Conservation (phyloP, 257 asterid species). For the Solanum raphanifolium region DNA sequence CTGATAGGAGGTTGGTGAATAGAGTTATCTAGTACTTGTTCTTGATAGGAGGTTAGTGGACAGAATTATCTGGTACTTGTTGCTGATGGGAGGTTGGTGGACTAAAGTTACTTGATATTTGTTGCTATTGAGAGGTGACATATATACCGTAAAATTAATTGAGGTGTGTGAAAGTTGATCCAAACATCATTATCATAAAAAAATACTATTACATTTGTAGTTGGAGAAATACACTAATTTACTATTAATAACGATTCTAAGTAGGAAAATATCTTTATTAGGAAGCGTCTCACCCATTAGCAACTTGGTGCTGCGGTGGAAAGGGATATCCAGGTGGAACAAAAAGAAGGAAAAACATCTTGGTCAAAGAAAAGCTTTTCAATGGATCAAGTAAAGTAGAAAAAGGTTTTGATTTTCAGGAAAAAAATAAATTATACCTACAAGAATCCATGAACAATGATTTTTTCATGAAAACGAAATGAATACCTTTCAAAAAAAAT, state of each 20-base stretch:
- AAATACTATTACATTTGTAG: not conserved
- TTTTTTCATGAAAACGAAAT: not conserved
- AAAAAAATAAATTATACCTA: not conserved
- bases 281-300: not conserved
- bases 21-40: too few relatives aligned
- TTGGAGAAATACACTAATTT: not conserved
- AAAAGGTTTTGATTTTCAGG: not conserved
- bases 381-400: not conserved
- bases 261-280: too few relatives aligned
- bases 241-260: not conserved
- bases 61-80: too few relatives aligned
- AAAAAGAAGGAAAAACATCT: not conserved
- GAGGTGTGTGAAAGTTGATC: not conserved
- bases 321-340: not conserved
- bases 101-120: not conserved
- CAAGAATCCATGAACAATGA: not conserved
- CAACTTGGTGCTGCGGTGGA: not conserved
- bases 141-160: too few relatives aligned
- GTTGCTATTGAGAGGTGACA: not conserved
- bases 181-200: not conserved
- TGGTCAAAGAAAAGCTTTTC: not conserved
- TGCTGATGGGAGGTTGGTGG: too few relatives aligned
- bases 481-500: not conserved
- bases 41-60: accelerated
- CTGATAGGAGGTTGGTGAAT: not conserved